Evolutionary conservation across 2,329 filamentous ascomycete genomes (phyloP).

Genomic region (Herpotrichia juniperi): DNA sequence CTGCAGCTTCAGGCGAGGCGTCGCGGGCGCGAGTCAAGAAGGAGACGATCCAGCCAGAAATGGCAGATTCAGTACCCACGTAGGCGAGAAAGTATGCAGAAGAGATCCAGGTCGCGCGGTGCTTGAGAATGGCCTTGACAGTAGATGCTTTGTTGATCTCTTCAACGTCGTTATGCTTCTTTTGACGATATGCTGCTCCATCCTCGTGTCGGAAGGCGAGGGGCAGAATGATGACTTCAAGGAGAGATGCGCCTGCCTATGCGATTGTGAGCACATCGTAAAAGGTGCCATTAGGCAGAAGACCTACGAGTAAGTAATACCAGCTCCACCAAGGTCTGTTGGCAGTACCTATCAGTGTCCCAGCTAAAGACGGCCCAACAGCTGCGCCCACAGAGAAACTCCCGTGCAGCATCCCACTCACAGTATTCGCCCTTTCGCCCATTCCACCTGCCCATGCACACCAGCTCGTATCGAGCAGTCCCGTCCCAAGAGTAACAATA

Average conservation of each 20-base stretch:
- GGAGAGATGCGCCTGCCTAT: constrained; percentile 19
- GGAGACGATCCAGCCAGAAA: constrained; percentile 55
- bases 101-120: constrained; percentile 49
- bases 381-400: constrained; percentile 49
- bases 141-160: constrained; percentile 5
- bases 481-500: constrained; percentile 46
- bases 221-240: constrained; percentile 34
- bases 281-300: constrained; percentile 1
- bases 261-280: not conserved
- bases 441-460: constrained; percentile 54
- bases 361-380: constrained; percentile 44
- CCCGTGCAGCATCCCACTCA: constrained; percentile 51
- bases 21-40: constrained; percentile 53
- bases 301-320: constrained; percentile 48
- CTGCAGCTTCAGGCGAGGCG: constrained; percentile 44
- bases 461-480: constrained; percentile 52
- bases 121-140: constrained; percentile 34
- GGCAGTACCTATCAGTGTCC: constrained; percentile 33
- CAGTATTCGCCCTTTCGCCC: constrained; percentile 44
- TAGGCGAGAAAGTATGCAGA: constrained; percentile 53
- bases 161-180: constrained; percentile 18
- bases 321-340: constrained; percentile 45
- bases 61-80: constrained; percentile 52
- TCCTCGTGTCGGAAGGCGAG: constrained; percentile 49
- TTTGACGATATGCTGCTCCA: constrained; percentile 36